phyloP scores from a whole-genome alignment of 1,139 yeast species.

The Sugiyamaella grinbergsii region DNA sequence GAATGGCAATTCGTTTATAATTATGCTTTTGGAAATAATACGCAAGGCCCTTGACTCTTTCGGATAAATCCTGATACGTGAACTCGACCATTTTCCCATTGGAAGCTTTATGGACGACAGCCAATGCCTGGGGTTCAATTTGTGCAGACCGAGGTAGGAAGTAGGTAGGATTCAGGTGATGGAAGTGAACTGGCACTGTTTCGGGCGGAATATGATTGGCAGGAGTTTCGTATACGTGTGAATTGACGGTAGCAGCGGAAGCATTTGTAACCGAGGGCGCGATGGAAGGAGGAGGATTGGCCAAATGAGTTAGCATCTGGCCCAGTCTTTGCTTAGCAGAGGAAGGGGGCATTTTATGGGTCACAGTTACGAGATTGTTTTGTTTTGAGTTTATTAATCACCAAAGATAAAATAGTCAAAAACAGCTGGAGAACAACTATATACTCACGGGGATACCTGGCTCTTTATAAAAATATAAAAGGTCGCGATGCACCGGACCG shows the following conservation, averaged over 20 bases:
- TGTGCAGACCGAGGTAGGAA: slow-evolving; percentile 44
- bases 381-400: not conserved
- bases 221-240: not conserved
- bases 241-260: slow-evolving; percentile 1
- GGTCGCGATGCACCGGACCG: not conserved
- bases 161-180: slow-evolving; percentile 44
- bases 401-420: too few relatives aligned
- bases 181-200: slow-evolving; percentile 27
- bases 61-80: slow-evolving; percentile 39
- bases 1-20: slow-evolving; percentile 40
- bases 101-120: slow-evolving; percentile 40
- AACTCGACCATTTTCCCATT: slow-evolving; percentile 34
- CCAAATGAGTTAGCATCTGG: slow-evolving; percentile 14
- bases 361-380: not conserved
- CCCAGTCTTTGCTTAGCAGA: slow-evolving; percentile 19
- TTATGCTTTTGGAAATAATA: slow-evolving; percentile 37
- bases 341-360: slow-evolving; percentile 16
- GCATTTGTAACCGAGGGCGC: not conserved
- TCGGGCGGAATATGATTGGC: slow-evolving; percentile 14
- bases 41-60: slow-evolving; percentile 41
- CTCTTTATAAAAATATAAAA: not conserved
- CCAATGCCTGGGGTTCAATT: slow-evolving; percentile 43
- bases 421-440: too few relatives aligned
- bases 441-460: not conserved
- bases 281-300: slow-evolving; percentile 3